Percentiles rank a stretch among this genome's conserved stretches.
Evolutionary conservation across 225 moss, liverwort and hornwort species (phyloP).

Genomic region (Marchantia paleacea): DNA sequence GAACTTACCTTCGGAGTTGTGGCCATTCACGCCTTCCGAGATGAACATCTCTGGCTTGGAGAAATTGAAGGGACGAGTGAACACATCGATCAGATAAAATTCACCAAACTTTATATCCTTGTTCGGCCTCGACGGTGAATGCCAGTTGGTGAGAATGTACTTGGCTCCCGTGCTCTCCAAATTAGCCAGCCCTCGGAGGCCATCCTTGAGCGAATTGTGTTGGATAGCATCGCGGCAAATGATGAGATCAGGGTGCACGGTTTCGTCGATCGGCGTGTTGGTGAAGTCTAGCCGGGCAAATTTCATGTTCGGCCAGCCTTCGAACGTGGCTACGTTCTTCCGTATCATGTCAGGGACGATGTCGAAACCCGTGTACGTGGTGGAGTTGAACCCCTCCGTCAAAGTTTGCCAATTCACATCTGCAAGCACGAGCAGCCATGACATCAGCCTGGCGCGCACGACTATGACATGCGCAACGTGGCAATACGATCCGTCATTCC

Average conservation of each 20-base stretch:
- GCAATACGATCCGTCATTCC: no score
- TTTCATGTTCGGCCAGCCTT: constrained; percentile 33
- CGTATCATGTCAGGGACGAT: constrained; percentile 56
- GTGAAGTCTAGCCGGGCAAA: constrained; percentile 58
- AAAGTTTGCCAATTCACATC: constrained; percentile 70
- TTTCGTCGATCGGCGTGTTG: constrained; percentile 42
- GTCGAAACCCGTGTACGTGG: constrained; percentile 50
- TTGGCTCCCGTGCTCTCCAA: constrained; percentile 51
- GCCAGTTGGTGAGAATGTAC: constrained; percentile 65
- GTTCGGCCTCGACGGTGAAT: constrained; percentile 49
- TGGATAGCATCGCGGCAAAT: constrained; percentile 66
- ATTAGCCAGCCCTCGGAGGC: constrained; percentile 53
- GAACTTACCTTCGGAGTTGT: constrained; percentile 51
- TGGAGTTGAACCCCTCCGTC: constrained; percentile 59
- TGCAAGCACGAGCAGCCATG: constrained; percentile 18
- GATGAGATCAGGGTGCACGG: constrained; percentile 51
- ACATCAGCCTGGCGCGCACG: not conserved
- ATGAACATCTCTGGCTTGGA: constrained; percentile 59
- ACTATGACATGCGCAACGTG: no score
- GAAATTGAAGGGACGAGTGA: constrained; percentile 68
- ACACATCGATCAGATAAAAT: constrained; percentile 59
- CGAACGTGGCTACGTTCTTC: constrained; percentile 44
- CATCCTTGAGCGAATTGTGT: constrained; percentile 51
- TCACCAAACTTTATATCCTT: constrained; percentile 41
- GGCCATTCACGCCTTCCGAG: constrained; percentile 46